Evolutionary conservation across 768 basidiomycete species (phyloP), one percentile per base, ranked within the genome.

Genomic region (Tricholoma bakamatsutake): DNA sequence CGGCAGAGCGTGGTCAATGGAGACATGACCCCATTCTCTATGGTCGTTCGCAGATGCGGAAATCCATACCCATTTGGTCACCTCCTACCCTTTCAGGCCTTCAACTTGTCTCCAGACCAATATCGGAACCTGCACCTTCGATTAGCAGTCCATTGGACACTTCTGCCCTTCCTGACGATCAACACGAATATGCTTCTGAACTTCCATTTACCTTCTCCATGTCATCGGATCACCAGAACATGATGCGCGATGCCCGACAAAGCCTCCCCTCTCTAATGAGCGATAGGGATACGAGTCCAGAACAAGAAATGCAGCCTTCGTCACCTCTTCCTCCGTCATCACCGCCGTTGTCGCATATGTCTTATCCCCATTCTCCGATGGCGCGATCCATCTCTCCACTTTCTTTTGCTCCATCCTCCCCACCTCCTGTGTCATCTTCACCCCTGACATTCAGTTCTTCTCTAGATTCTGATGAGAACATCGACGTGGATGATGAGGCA

Each of bases 1-100:
- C 83, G 39, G 76, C 80, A 7, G 83, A 84, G 61, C 81, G 83
- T 52, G 82, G 82, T 7, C 75, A 75, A 54, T 84, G 82, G 82
- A 72, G 73, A 58, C 79, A 70, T 55, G 80, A 83, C 58, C 80
- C 80, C 1, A 64, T 76, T 30, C 71, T 52, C 43, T 63, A 60
- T 53, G 49, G 60, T 40, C 59, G 64, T 39, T 56, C 63, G 27
- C 63, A 62, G 35, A 63, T 64, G 28, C 65, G 73, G 28, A 71
- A 73, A 58, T 71, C 74, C 13, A 66, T 65, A 9, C 72, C 72
- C 10, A 67, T 64, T 0, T 64, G 65, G 27, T 73, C 72, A 15
- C 65, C 70, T 31, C 60, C 69, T 0, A 61, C 70, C n/a, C 62
- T 67, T 0, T 62, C 69, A 3, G 66, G 61, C 5, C 61, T 67